Evolutionary conservation across 2,329 filamentous ascomycete genomes (phyloP).

Genomic region (Curvularia sp.): DNA sequence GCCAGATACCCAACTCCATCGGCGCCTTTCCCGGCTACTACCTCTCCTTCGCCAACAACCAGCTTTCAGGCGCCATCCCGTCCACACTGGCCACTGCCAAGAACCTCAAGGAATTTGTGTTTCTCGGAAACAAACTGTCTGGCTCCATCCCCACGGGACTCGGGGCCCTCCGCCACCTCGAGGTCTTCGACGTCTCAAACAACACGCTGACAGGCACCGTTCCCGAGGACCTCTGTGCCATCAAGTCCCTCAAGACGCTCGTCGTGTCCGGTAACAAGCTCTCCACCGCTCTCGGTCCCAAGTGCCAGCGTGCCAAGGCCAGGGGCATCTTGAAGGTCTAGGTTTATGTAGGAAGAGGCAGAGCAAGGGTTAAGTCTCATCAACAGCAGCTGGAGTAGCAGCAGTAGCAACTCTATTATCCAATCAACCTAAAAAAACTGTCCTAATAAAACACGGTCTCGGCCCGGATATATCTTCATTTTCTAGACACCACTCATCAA

Average conservation of each 20-base stretch:
- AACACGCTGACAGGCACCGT: constrained; percentile 1
- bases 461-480: too few species aligned
- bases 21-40: neutral
- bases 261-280: neutral
- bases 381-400: too few species aligned
- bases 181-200: neutral
- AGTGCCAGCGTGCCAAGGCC: neutral
- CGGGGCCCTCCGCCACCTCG: neutral
- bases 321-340: neutral
- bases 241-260: neutral
- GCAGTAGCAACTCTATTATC: too few species aligned
- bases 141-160: neutral
- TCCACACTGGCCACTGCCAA: neutral
- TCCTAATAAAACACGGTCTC: too few species aligned
- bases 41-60: neutral
- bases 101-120: neutral
- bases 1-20: neutral
- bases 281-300: neutral
- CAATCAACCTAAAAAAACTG: too few species aligned
- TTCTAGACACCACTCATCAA: too few species aligned
- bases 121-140: neutral
- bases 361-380: too few species aligned
- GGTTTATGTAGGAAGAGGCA: neutral
- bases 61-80: neutral
- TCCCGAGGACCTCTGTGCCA: constrained; percentile 1